Base-by-base conservation (phyloP, 148 eudicot species). In the Diospyros lotus region DNA sequence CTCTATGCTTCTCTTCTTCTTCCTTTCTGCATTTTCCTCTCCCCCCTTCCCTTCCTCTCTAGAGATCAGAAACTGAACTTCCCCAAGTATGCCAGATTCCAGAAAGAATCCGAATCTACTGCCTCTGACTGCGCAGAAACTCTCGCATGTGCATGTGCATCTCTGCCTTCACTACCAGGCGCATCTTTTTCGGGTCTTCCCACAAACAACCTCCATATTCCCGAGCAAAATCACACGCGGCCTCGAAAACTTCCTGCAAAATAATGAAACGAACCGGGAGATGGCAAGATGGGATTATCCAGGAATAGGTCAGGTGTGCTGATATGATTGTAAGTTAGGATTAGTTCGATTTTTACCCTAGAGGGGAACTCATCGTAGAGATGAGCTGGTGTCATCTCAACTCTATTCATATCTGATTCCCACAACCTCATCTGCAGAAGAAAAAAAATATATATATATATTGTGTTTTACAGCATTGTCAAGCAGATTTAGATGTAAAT, bases 351-450 rank as follows among this genome's bases (percentile, higher is more conserved):
- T 46, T 67, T 84, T 78, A 93, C 98, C 87, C 76, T 82, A 5
- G 98, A 85, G 38, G 96, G 89, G 73, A 92, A 94, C 72, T 88
- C 96, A 54, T 92, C 98, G 77, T 82, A 85, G 28, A 87, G 79
- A 84, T 87, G 89, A 59, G 97, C 90, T 58, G 88, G 87, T 56
- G 85, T 54, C 86, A 83, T 85, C 82, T 92, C 98, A 65, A 92
- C 96, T 79, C 98, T 83, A 52, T 94, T 94, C 81, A 87, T 71
- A 83, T 92, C 97, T 4, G 98, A 87, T 84, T 94, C 97, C 98
- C 98, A 94, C 77, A 94, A 78, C 81, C 98, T 86, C 64, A 94
- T 88, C 97, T 94, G 98, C 76, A 54, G 28, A 28, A 28, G 0
- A 73, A 15, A 64, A 41, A 58, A 58, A 78, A 17, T n/a, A n/a